Evolutionary conservation across 2,329 filamentous ascomycete species (phyloP).

Genomic region (Aspergillus novofumigatus): DNA sequence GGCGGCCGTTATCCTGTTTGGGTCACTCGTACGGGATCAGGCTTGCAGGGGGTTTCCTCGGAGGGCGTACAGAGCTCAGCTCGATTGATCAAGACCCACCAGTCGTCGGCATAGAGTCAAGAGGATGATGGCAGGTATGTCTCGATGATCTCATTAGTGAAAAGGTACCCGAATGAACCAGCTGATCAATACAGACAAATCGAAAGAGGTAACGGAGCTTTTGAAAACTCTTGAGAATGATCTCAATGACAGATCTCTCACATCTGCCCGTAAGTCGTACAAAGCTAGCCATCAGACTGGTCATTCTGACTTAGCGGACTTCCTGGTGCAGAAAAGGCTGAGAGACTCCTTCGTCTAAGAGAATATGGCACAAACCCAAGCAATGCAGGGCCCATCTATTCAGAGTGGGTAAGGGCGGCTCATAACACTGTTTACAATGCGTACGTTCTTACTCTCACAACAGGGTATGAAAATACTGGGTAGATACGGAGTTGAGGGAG

Average conservation of each 20-base stretch:
- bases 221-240: constrained; percentile 61
- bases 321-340: constrained; percentile 28
- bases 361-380: constrained; percentile 68
- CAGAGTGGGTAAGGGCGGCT: constrained; percentile 58
- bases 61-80: not conserved
- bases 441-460: not conserved
- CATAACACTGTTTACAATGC: not conserved
- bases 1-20: not conserved
- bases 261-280: constrained; percentile 53
- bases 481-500: constrained; percentile 67
- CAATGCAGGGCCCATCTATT: constrained; percentile 78
- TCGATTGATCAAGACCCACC: not conserved
- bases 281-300: not conserved
- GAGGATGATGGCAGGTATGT: not conserved
- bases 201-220: constrained; percentile 62
- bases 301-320: constrained; percentile 1
- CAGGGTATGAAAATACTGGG: constrained; percentile 73
- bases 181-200: constrained; percentile 52
- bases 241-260: constrained; percentile 55
- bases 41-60: not conserved
- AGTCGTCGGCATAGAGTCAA: not conserved
- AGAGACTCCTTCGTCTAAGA: constrained; percentile 63
- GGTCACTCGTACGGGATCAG: not conserved
- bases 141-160: not conserved
- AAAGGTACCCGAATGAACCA: not conserved